Percentiles rank a stretch among this genome's conserved stretches.
These are phyloP conservation scores for Antitrichia curtipendula DNA, from an alignment of 225 moss, liverwort and hornwort species.

Conservation along the genomic window DNA sequence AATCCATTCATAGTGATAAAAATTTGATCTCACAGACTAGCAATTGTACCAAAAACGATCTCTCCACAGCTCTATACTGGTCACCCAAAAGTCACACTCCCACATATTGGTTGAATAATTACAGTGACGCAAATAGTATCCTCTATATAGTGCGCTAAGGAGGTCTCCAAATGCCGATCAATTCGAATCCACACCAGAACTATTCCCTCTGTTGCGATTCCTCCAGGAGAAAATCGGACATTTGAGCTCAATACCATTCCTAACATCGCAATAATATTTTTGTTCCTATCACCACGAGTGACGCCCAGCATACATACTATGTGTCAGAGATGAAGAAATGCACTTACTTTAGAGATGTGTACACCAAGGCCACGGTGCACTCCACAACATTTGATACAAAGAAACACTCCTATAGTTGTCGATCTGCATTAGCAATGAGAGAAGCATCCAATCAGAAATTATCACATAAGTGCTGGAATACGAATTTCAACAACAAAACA, in stretches of 20 bases:
- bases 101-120: neutral
- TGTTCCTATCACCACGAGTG: neutral
- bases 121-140: neutral
- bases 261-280: neutral
- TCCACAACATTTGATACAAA: slow-evolving; percentile 97
- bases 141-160: neutral
- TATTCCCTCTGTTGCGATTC: neutral
- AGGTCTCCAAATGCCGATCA: neutral
- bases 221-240: neutral
- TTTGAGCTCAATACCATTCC: neutral
- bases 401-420: slow-evolving; percentile 77
- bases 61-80: neutral
- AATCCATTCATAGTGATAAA: neutral
- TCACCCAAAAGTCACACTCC: neutral
- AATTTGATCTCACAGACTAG: neutral
- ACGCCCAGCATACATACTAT: neutral
- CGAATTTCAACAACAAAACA: neutral
- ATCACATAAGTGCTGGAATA: neutral
- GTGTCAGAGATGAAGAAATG: neutral
- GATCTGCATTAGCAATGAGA: slow-evolving; percentile 39
- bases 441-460: neutral
- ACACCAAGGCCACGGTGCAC: slow-evolving; percentile 97
- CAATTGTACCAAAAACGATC: neutral
- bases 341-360: slow-evolving; percentile 42
- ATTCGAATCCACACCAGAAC: neutral